These are phyloP conservation scores for Xylariaceae sp. DNA, from an alignment of 2,329 filamentous ascomycete species.

Conservation along the genomic window DNA sequence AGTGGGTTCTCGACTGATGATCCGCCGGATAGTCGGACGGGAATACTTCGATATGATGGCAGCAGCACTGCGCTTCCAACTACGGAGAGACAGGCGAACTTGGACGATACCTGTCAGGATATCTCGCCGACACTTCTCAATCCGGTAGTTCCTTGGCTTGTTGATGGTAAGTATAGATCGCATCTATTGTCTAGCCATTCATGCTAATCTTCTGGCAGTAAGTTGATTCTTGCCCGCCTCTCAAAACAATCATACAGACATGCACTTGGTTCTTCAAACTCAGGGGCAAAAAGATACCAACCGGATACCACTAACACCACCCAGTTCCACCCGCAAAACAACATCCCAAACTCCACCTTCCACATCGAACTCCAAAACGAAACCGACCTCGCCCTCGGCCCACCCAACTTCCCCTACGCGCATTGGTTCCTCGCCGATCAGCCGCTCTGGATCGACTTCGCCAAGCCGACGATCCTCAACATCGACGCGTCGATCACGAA, in stretches of 20 bases:
- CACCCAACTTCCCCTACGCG: conserved; percentile 26
- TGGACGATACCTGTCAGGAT: conserved; percentile 13
- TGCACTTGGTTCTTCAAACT: background rate
- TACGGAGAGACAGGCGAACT: conserved; percentile 6
- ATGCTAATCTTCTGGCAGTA: background rate
- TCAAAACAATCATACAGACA: background rate
- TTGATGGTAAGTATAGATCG: conserved; percentile 4
- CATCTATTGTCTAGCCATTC: background rate
- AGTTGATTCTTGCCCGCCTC: background rate
- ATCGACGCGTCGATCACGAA: conserved; percentile 13
- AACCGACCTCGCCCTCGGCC: conserved; percentile 25
- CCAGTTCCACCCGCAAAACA: conserved; percentile 18
- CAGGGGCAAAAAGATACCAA: background rate
- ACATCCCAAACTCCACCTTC: conserved; percentile 21
- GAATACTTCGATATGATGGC: conserved; percentile 27
- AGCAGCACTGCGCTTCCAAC: conserved; percentile 29
- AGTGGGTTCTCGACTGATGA: conserved; percentile 4
- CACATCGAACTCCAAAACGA: conserved; percentile 25
- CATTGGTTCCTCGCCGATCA: conserved; percentile 19
- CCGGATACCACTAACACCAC: background rate
- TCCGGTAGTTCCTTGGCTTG: conserved; percentile 20
- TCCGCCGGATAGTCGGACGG: conserved; percentile 21
- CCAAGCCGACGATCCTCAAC: conserved; percentile 22
- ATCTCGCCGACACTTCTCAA: conserved; percentile 12
- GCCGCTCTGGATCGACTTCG: conserved; percentile 23